Percentiles rank a stretch among this genome's conserved stretches.
phyloP scores from a whole-genome alignment of 768 basidiomycete species.

The Collybiopsis confluens region DNA sequence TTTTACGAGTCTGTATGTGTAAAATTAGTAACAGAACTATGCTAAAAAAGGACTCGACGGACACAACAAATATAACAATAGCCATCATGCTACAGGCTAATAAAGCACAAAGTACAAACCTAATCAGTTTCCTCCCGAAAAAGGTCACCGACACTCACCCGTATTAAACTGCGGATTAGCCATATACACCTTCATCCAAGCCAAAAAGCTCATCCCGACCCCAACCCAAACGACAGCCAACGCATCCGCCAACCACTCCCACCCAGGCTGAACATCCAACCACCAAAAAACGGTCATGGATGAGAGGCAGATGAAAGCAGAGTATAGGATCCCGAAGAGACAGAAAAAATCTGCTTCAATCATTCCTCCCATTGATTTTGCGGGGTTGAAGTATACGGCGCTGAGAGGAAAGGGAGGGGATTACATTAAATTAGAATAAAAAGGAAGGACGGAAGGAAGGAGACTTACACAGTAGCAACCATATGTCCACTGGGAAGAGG shows the following conservation, averaged over 20 bases:
- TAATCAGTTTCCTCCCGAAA: neutral
- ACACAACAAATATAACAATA: slow-evolving; percentile 81
- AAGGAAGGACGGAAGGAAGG: neutral
- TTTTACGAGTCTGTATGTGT: slow-evolving; percentile 80
- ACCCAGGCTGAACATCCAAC: slow-evolving; percentile 65
- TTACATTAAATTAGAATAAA: neutral
- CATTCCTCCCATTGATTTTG: slow-evolving; percentile 91
- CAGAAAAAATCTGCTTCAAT: slow-evolving; percentile 86
- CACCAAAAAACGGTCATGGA: slow-evolving; percentile 81
- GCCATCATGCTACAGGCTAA: slow-evolving; percentile 81
- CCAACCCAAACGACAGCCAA: slow-evolving; percentile 82
- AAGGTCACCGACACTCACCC: slow-evolving; percentile 35
- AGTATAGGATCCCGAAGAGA: slow-evolving; percentile 61
- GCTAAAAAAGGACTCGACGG: no score
- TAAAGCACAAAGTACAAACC: neutral
- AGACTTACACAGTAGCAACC: slow-evolving; percentile 87
- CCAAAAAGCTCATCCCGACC: slow-evolving; percentile 71
- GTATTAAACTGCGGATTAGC: slow-evolving; percentile 85
- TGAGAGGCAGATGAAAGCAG: slow-evolving; percentile 67
- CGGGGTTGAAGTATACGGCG: slow-evolving; percentile 88
- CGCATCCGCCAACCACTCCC: slow-evolving; percentile 70
- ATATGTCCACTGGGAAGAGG: slow-evolving; percentile 84
- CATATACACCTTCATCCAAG: slow-evolving; percentile 94
- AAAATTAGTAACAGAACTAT: no score
- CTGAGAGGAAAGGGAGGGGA: slow-evolving; percentile 34